Evolutionary conservation across 495 filamentous ascomycete species (phyloP).

Genomic region (Podospora appendiculata): DNA sequence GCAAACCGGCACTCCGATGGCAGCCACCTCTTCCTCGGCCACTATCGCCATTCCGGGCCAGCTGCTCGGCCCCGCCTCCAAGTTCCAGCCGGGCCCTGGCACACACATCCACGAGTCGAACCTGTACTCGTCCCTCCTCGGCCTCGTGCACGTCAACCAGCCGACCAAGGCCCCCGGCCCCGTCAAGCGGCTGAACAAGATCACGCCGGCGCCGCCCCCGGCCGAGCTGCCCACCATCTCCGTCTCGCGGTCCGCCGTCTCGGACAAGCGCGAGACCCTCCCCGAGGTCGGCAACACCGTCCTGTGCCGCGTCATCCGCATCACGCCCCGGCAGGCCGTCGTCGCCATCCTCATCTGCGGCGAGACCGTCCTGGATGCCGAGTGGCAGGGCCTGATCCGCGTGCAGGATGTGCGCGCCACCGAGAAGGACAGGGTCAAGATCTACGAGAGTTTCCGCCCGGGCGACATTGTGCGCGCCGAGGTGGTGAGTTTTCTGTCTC

Average conservation of each 20-base stretch:
- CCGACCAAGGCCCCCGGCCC: constrained; percentile 45
- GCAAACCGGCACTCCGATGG: neutral
- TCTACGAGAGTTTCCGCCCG: constrained; percentile 84
- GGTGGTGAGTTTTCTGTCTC: constrained; percentile 51
- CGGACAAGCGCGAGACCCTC: constrained; percentile 58
- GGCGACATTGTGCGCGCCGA: constrained; percentile 88
- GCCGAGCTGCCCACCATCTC: constrained; percentile 32
- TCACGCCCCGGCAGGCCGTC: constrained; percentile 72
- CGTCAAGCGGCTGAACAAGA: constrained; percentile 48
- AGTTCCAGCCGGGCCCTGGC: constrained; percentile 66
- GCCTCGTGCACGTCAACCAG: constrained; percentile 45
- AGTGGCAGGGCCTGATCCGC: constrained; percentile 56
- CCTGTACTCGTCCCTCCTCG: constrained; percentile 67
- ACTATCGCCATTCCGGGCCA: constrained; percentile 61
- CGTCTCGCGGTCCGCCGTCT: constrained; percentile 23
- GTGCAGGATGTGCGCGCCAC: constrained; percentile 89
- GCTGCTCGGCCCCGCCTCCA: constrained; percentile 56
- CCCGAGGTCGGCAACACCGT: constrained; percentile 74
- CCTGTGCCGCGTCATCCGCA: constrained; percentile 76
- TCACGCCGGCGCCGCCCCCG: constrained; percentile 28
- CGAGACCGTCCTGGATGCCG: constrained; percentile 52
- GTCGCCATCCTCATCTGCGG: constrained; percentile 75
- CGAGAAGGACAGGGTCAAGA: constrained; percentile 89
- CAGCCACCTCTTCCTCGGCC: constrained; percentile 12
- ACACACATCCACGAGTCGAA: constrained; percentile 67